phyloP scores from a whole-genome alignment of 2,329 filamentous ascomycete genomes.

The Penicillium sp. region DNA sequence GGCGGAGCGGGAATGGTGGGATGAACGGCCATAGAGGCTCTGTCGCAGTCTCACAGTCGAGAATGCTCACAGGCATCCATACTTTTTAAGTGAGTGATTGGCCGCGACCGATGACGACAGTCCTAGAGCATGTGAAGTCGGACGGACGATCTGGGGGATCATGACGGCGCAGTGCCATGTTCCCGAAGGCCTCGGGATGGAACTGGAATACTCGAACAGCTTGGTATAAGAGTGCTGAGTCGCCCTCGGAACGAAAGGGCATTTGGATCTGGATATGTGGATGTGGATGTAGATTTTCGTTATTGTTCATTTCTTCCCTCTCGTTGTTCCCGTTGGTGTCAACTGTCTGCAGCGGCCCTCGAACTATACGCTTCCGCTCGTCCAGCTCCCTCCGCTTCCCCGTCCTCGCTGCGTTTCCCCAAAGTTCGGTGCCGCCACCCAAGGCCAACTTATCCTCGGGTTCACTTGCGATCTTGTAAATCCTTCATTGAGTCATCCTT shows the following conservation, averaged over 20 bases:
- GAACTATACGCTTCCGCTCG: slow-evolving; percentile 41
- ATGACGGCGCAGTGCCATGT: slow-evolving; percentile 15
- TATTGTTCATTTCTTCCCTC: slow-evolving; percentile 3
- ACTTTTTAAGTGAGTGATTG: too few relatives aligned
- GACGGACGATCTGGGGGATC: slow-evolving; percentile 19
- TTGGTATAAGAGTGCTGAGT: slow-evolving; percentile 14
- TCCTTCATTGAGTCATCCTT: not conserved
- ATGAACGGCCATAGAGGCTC: too few relatives aligned
- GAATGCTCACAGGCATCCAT: slow-evolving; percentile 15
- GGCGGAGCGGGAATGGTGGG: too few relatives aligned
- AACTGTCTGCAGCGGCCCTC: too few relatives aligned
- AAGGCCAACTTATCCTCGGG: slow-evolving; percentile 18
- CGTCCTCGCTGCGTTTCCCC: slow-evolving; percentile 28
- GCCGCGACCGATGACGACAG: slow-evolving; percentile 19
- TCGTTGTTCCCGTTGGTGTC: slow-evolving; percentile 1
- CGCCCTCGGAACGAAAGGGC: slow-evolving; percentile 12
- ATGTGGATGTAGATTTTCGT: not conserved
- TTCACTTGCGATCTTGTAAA: not conserved
- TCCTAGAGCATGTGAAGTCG: slow-evolving; percentile 22
- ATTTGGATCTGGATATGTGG: too few relatives aligned
- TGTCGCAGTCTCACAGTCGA: not conserved
- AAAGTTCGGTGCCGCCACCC: slow-evolving; percentile 27
- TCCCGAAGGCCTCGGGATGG: slow-evolving; percentile 30
- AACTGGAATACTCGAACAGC: not conserved
- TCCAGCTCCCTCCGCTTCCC: slow-evolving; percentile 40